Base-by-base conservation (phyloP, 2,329 filamentous ascomycete genomes). In the Juglanconis sp. region DNA sequence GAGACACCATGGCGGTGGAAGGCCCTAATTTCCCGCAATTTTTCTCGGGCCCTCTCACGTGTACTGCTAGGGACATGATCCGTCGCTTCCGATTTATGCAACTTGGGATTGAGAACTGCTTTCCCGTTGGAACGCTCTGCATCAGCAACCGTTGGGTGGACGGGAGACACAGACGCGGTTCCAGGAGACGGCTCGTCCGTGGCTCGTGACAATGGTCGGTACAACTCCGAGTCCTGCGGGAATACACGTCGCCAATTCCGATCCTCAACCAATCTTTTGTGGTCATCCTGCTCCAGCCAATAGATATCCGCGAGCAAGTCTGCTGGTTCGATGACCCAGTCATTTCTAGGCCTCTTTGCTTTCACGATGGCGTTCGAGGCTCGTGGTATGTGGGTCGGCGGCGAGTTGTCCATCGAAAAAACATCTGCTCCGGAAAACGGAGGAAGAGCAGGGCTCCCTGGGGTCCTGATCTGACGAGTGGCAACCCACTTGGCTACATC, bases 271-370 rank as follows among this genome's bases (percentile, higher is more conserved):
- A 92, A 79, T 56, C 81, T 82, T 71, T 93, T 96, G 73, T 97
- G 92, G 60, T 88, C 80, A 36, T 84, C 85, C 68, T 93, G 87
- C 71, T 97, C 92, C 30, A 96, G 77, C 95, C 95, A 99, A 69
- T 93, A 91, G 1, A 89, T 82, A 76, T 99, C 95, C 4, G 93
- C 93, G 51, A 98, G 78, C 72, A 97, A 82, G 71, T 98, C 93
- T 59, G 90, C 87, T 0, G 94, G 91, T 49, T 89, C 85, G 17
- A 93, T 85, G 44, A 85, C 82, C 95, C 95, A 98, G 69, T 96
- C 92, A 31, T 92, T 86, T 61, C 91, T 85, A 1, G 90, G 88
- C 53, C 92, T 85, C 59, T 87, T 86, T 3, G 85, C 77, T 63
- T 92, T 92, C 11, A 79, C 77, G 63, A 77, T 73, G 57, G 71